A percentile compares a stretch with the other conserved stretches of the same genome.
These are phyloP conservation scores for Diversispora epigaea DNA, from an alignment of 192 early-diverging fungal genomes.

Conservation along the genomic window DNA sequence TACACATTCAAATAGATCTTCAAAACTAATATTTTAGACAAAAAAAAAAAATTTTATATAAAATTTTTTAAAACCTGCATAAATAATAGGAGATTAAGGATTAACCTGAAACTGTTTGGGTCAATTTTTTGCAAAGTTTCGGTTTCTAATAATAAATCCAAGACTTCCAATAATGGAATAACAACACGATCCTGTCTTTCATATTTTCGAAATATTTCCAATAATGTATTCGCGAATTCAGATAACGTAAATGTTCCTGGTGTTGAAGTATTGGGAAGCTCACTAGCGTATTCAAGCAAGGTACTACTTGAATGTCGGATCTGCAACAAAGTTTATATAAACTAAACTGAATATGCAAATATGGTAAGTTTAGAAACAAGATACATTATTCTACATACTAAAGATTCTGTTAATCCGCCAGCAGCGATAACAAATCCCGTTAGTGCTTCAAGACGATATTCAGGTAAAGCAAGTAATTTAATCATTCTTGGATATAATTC, in stretches of 20 bases:
- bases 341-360: slow-evolving; percentile 1
- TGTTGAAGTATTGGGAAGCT: slow-evolving; percentile 37
- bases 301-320: slow-evolving; percentile 65
- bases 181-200: slow-evolving; percentile 65
- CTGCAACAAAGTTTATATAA: slow-evolving; percentile 35
- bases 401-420: slow-evolving; percentile 76
- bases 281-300: slow-evolving; percentile 58
- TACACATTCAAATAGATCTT: slow-evolving; percentile 43
- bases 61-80: background rate
- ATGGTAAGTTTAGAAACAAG: background rate
- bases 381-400: slow-evolving; percentile 37
- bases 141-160: slow-evolving; percentile 65
- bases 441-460: slow-evolving; percentile 60
- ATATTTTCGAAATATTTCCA: slow-evolving; percentile 43
- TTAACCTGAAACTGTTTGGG: background rate
- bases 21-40: slow-evolving; percentile 20
- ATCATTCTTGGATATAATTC: slow-evolving; percentile 67
- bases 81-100: background rate
- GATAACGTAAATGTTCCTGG: slow-evolving; percentile 38
- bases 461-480: slow-evolving; percentile 49
- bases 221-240: slow-evolving; percentile 45
- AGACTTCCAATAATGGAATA: slow-evolving; percentile 63
- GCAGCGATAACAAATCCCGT: slow-evolving; percentile 72
- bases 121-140: slow-evolving; percentile 40
- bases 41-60: background rate